Evolutionary conservation across 768 basidiomycete species (phyloP).

Genomic region (Baorangia bicolor): DNA sequence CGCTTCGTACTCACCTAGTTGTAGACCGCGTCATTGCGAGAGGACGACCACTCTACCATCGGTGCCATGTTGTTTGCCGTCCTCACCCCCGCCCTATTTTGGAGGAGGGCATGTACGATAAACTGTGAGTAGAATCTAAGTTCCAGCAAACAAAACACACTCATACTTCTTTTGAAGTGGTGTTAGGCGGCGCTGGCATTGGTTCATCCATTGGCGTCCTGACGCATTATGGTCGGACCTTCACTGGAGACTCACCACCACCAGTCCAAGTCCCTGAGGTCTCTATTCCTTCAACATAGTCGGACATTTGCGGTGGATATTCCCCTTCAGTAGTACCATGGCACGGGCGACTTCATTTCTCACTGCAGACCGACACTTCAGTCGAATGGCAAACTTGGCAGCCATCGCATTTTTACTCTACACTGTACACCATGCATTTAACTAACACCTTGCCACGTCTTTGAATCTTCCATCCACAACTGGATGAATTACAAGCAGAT

Average conservation of each 20-base stretch:
- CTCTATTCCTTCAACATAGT: conserved; percentile 14
- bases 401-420: conserved; percentile 4
- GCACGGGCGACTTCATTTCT: neutral
- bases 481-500: conserved; percentile 60
- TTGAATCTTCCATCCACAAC: conserved; percentile 65
- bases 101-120: conserved; percentile 62
- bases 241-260: conserved; percentile 55
- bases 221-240: conserved; percentile 51
- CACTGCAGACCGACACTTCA: neutral
- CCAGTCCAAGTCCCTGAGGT: conserved; percentile 37
- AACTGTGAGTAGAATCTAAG: conserved; percentile 47
- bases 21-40: conserved; percentile 57
- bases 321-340: neutral
- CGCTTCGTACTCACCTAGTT: conserved; percentile 2
- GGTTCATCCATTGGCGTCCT: conserved; percentile 62
- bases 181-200: conserved; percentile 69
- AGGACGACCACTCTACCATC: conserved; percentile 75
- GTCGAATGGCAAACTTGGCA: neutral
- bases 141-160: neutral
- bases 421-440: conserved; percentile 10
- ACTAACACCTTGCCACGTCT: conserved; percentile 43
- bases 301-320: neutral
- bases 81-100: conserved; percentile 67
- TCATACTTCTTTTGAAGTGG: conserved; percentile 42
- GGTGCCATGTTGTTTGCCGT: conserved; percentile 64